Percentiles rank a stretch among this genome's conserved stretches.
Conservation (phyloP, 2,329 filamentous ascomycete species). For the Herpotrichia juniperi region DNA sequence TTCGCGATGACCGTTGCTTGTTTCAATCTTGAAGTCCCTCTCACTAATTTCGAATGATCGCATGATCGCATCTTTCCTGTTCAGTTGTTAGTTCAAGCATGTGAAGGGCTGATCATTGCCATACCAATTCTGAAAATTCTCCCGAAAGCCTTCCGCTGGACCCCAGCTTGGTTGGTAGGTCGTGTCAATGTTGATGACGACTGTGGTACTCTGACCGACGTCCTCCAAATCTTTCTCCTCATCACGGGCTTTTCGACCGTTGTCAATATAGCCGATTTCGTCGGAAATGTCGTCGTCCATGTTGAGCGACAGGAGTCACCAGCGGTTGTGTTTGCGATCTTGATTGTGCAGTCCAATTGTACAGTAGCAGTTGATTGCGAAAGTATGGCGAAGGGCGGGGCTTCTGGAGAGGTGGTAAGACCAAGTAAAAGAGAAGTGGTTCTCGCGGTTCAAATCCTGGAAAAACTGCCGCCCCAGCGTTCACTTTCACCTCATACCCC, state of each 20-base stretch:
- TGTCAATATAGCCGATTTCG: neutral
- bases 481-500: too few relatives aligned
- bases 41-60: constrained; percentile 9
- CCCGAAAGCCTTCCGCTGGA: constrained; percentile 12
- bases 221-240: constrained; percentile 5
- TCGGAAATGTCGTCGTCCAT: neutral
- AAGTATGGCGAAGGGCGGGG: too few relatives aligned
- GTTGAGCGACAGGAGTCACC: too few relatives aligned
- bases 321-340: too few relatives aligned
- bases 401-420: too few relatives aligned
- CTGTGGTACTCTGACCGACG: neutral
- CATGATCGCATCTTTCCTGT: constrained; percentile 18
- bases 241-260: neutral
- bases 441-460: too few relatives aligned
- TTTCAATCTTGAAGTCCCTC: constrained; percentile 6
- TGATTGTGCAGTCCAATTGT: too few relatives aligned
- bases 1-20: neutral
- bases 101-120: neutral
- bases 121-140: constrained; percentile 21
- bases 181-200: constrained; percentile 5
- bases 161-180: constrained; percentile 11
- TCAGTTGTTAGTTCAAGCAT: neutral
- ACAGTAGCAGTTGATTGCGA: too few relatives aligned
- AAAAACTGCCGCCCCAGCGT: too few relatives aligned
- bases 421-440: too few relatives aligned